phyloP scores from a whole-genome alignment of 768 basidiomycete species.

The Russula lepida region DNA sequence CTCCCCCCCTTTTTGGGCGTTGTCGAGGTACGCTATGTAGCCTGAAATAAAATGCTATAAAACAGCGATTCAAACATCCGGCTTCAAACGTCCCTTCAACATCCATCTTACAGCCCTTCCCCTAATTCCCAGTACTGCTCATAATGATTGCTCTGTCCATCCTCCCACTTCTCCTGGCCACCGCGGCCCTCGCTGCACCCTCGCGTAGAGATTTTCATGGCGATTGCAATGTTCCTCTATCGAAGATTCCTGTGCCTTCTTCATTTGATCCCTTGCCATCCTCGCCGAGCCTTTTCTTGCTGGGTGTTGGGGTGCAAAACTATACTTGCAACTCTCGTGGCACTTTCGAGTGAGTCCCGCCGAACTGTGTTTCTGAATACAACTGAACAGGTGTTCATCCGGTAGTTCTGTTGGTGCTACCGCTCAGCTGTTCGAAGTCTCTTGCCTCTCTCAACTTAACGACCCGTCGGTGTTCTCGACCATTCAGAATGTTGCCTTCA shows the following conservation, averaged over 20 bases:
- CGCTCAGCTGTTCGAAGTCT: constrained; percentile 14
- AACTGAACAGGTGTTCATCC: not conserved
- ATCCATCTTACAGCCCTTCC: too few species aligned
- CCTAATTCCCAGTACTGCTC: not conserved
- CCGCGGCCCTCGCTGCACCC: not conserved
- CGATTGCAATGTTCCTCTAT: not conserved
- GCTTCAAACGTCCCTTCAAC: too few species aligned
- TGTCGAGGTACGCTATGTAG: too few species aligned
- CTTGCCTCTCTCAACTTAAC: not conserved
- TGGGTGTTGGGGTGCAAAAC: constrained; percentile 7
- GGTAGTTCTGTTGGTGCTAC: constrained; percentile 11
- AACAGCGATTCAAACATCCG: not conserved
- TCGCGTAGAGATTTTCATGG: not conserved
- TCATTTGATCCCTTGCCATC: not conserved
- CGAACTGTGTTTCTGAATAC: not conserved
- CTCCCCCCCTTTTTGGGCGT: too few species aligned
- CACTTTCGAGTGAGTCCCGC: constrained; percentile 3
- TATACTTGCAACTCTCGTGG: not conserved
- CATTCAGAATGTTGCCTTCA: not conserved
- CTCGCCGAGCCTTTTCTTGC: not conserved
- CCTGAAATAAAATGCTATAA: too few species aligned
- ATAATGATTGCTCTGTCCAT: not conserved
- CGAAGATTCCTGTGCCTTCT: not conserved
- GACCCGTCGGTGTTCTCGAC: not conserved
- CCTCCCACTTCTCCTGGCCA: not conserved